Percentiles rank a stretch among this genome's conserved stretches.
Evolutionary conservation across 495 filamentous ascomycete species (phyloP).

Genomic region (Neurospora tetraspora): DNA sequence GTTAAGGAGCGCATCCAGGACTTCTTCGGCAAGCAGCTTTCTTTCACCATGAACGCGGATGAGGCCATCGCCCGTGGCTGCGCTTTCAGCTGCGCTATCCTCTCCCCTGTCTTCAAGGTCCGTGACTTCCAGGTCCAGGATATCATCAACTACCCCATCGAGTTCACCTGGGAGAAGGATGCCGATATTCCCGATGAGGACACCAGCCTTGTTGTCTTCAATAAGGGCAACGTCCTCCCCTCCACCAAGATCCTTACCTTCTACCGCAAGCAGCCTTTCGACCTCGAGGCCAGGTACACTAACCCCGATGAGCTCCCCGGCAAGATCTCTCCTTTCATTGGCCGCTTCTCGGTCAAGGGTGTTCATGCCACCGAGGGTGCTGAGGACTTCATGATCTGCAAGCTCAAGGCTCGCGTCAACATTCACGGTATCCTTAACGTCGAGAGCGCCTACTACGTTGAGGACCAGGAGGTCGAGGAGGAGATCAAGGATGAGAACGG

Average conservation of each 20-base stretch:
- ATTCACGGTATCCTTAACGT: slow-evolving; percentile 94
- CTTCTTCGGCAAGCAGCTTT: slow-evolving; percentile 86
- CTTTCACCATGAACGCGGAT: slow-evolving; percentile 97
- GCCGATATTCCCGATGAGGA: slow-evolving; percentile 98
- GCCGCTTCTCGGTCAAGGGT: slow-evolving; percentile 86
- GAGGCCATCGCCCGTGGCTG: slow-evolving; percentile 94
- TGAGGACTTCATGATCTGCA: slow-evolving; percentile 98
- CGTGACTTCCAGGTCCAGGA: slow-evolving; percentile 97
- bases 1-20: slow-evolving; percentile 82
- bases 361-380: slow-evolving; percentile 71
- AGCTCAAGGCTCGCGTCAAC: slow-evolving; percentile 96
- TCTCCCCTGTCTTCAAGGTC: slow-evolving; percentile 96
- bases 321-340: slow-evolving; percentile 89
- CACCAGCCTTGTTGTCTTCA: slow-evolving; percentile 94
- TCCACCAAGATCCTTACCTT: slow-evolving; percentile 99
- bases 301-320: slow-evolving; percentile 84
- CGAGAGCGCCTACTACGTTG: slow-evolving; percentile 94
- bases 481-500: slow-evolving; percentile 60
- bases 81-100: slow-evolving; percentile 95
- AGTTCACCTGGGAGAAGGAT: slow-evolving; percentile 99
- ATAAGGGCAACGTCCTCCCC: slow-evolving; percentile 93
- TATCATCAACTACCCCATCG: slow-evolving; percentile 95
- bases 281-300: slow-evolving; percentile 88
- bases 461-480: slow-evolving; percentile 97
- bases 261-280: slow-evolving; percentile 96